Base-by-base conservation (phyloP, 768 basidiomycete species). In the Phallus indusiatus region DNA sequence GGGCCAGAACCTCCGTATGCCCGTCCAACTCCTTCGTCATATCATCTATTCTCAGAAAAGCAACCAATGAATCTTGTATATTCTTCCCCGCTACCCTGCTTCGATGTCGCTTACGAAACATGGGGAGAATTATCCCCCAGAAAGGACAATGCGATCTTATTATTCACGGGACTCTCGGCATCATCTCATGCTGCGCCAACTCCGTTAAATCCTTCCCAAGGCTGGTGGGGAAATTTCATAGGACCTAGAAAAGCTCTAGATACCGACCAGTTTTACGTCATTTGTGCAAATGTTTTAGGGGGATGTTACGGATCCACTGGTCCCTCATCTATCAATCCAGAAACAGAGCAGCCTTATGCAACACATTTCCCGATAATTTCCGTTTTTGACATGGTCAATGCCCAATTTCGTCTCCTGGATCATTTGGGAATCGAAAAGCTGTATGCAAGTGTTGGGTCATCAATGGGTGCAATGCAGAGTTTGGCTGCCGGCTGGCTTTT, bases 191-290 rank as follows among this genome's bases (percentile, higher is more conserved):
- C 94, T 0, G 90, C 92, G 2, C 85, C 89, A 20, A 93, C 93
- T 0, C 67, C 76, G 3, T 70, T 75, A 3, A 99, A 95, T 65
- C 79, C 86, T 1, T 72, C 88, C 0, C 84, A 88, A 9, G 95
- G 96, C 4, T 99, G 96, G 96, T 99, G 96, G 96, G 90, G 98
- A 73, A 87, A 88, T 66, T 99, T 98, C 73, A 94, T 99, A 64
- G 96, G 96, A 0, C 93, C 95, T 4, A 91, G 91, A 54, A 92
- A 88, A 66, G 84, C 94, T 10, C 77, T 99, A 47, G 96, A 99
- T 76, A 98, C 96, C 6, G 76, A 93, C 67, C 80, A 84, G 56
- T 96, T 88, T 76, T 97, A 90, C 72, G 75, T 98, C 69, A 82
- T 99, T 47, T 99, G 96, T 74, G 90, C 94, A 10, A 99, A 98